Percentiles rank a stretch among this genome's conserved stretches.
Conservation (phyloP, 2,329 filamentous ascomycete species). For the Colletotrichum tamarilloi region DNA sequence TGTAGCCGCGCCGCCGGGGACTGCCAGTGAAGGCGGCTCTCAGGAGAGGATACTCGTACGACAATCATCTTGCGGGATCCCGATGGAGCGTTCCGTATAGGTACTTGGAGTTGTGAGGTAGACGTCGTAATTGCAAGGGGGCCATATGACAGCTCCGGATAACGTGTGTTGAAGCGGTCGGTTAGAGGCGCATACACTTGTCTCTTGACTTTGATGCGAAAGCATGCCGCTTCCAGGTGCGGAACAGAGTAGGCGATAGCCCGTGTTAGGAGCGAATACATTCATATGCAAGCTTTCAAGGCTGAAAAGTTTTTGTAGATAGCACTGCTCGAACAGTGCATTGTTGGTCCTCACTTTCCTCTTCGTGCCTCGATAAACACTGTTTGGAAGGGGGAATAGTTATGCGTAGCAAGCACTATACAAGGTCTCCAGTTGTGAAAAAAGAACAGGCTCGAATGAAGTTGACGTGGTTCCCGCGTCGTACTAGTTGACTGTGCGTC, state of each 20-base stretch:
- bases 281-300: neutral
- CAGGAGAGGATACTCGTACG: constrained; percentile 32
- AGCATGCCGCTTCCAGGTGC: neutral
- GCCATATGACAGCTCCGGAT: neutral
- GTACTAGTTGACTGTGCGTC: constrained; percentile 18
- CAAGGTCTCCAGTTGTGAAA: constrained; percentile 8
- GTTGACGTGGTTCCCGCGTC: constrained; percentile 28
- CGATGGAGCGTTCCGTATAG: constrained; percentile 11
- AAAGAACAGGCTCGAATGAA: constrained; percentile 18
- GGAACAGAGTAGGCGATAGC: neutral
- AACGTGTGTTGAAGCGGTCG: neutral
- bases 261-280: neutral
- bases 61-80: constrained; percentile 30
- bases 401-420: neutral
- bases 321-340: neutral
- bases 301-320: neutral
- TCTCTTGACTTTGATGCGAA: neutral
- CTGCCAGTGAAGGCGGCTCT: constrained; percentile 22
- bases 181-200: constrained; percentile 2
- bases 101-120: constrained; percentile 9
- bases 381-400: neutral
- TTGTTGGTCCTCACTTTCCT: neutral
- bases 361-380: neutral
- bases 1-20: constrained; percentile 32
- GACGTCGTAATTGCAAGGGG: constrained; percentile 14